phyloP scores from a whole-genome alignment of 208 protist genomes.

The Histomonas meleagridis region DNA sequence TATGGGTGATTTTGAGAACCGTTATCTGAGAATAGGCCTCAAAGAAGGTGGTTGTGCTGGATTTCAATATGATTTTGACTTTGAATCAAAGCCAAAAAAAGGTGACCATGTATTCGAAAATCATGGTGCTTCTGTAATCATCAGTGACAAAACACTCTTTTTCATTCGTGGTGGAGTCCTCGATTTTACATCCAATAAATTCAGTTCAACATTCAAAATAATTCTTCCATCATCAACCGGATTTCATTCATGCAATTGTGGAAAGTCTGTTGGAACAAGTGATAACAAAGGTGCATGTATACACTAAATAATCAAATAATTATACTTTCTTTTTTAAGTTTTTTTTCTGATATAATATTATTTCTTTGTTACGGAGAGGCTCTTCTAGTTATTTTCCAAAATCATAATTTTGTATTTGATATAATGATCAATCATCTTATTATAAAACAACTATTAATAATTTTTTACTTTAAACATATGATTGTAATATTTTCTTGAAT shows the following conservation, averaged over 20 bases:
- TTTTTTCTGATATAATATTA: no score
- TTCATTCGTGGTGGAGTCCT: neutral
- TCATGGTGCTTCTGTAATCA: neutral
- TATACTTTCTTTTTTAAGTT: no score
- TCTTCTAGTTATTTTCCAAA: no score
- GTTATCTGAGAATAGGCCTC: neutral
- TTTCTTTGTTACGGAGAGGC: no score
- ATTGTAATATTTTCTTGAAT: no score
- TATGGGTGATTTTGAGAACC: conserved; percentile 14
- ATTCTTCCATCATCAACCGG: neutral
- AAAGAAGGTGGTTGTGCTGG: neutral
- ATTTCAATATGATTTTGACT: conserved; percentile 25
- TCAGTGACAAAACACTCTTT: neutral
- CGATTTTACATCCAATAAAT: neutral
- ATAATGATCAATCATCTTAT: no score
- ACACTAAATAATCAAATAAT: no score
- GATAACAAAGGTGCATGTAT: no score
- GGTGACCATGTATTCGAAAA: neutral
- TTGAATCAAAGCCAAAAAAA: neutral
- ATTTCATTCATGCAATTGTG: neutral
- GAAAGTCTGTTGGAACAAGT: conserved; percentile 6
- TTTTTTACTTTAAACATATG: no score
- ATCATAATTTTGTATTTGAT: no score
- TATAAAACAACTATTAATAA: no score
- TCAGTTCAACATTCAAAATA: neutral